These are phyloP conservation scores for Boletus tomentosulus DNA, from an alignment of 768 basidiomycete genomes.

Conservation along the genomic window DNA sequence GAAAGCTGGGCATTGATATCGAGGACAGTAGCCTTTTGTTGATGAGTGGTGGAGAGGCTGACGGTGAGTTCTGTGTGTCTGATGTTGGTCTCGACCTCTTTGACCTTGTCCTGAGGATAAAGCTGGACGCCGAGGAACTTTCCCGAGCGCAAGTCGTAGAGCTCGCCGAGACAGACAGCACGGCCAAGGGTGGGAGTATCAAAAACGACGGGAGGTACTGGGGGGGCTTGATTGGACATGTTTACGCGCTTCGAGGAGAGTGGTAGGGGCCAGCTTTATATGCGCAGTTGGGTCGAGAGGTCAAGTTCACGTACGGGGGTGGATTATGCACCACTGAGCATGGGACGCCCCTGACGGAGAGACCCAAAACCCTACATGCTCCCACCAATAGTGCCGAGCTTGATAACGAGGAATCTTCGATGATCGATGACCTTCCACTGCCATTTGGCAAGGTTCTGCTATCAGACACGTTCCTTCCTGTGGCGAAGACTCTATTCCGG, in stretches of 20 bases:
- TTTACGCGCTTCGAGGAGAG: neutral
- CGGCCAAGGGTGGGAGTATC: neutral
- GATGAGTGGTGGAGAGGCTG: neutral
- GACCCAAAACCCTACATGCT: no score
- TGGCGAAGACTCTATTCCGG: no score
- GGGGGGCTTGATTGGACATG: neutral
- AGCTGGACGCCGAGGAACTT: neutral
- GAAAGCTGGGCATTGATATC: neutral
- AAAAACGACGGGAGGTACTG: neutral
- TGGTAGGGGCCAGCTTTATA: neutral
- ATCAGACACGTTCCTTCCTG: no score
- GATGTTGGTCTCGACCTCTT: neutral
- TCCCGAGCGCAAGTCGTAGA: neutral
- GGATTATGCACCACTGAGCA: no score
- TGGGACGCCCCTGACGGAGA: no score
- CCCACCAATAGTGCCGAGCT: no score
- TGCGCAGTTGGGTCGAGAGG: neutral
- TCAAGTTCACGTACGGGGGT: no score
- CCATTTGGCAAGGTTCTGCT: no score
- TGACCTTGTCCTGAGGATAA: neutral
- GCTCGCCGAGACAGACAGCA: neutral
- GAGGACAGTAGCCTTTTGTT: neutral
- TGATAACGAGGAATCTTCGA: no score
- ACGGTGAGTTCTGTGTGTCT: neutral
- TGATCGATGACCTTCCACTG: no score